Evolutionary conservation across 345 rosid species (phyloP), one percentile per base, ranked within the genome.

Genomic region (Acer saccharum): DNA sequence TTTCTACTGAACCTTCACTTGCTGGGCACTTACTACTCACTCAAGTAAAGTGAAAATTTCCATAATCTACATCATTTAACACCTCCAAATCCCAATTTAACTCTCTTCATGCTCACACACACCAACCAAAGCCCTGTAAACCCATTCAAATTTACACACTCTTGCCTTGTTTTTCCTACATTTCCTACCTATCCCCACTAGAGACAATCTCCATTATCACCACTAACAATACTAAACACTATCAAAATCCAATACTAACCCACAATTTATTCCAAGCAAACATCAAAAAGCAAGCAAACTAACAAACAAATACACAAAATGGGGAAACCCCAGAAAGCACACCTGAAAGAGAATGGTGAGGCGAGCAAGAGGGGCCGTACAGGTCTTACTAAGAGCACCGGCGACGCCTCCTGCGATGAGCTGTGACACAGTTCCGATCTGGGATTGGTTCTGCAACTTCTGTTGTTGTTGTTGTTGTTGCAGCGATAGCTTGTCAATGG

Each of bases 291-390:
- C 44, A 57, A 54, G 39, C 9, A 10, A 73, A 70, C 7, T 23
- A 27, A 55, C n/a, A 65, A 63, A 60, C 20, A 81, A 54, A 41
- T 32, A 10, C 48, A 35, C 18, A 20, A n/a, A 65, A 72, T 69
- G 72, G 58, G 58, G 58, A 62, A 57, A 67, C 63, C 41, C 69
- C 35, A 16, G 18, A 75, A 52, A 61, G 46, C 44, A 61, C 20
- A 93, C 99, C 97, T 96, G 99, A 74, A 94, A 96, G 73, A 96
- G 97, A 74, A 96, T 96, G 79, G 98, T 91, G 77, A 96, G 95
- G 16, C 99, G 94, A 76, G 98, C 95, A 14, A 93, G 89, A 68
- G 99, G 99, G 9, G 98, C 98, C 8, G 98, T 96, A 76, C 99
- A 96, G 61, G 99, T 96, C 84, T 96, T 96, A 84, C 97, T 90